Conservation (phyloP, 2,329 filamentous ascomycete genomes). For the Diaporthe citri region DNA sequence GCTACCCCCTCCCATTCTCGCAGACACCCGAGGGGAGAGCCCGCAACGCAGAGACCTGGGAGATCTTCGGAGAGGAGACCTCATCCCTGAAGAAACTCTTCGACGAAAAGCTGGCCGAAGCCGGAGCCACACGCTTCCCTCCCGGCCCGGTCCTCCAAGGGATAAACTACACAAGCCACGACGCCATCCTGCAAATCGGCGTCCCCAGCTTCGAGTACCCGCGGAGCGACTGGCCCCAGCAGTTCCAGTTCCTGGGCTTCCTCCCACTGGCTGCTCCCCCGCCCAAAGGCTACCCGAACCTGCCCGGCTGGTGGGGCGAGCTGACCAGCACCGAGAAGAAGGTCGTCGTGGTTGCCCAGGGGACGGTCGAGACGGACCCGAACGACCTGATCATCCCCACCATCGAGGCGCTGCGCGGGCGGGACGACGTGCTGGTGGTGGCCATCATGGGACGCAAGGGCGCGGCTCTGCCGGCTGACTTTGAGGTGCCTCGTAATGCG, state of each 20-base stretch:
- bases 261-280: constrained; percentile 44
- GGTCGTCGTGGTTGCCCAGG: constrained; percentile 55
- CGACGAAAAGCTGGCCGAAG: constrained; percentile 45
- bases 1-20: constrained; percentile 49
- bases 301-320: constrained; percentile 52
- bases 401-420: constrained; percentile 48
- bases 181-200: constrained; percentile 52
- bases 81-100: constrained; percentile 46
- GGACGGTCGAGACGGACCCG: constrained; percentile 55
- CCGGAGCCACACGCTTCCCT: constrained; percentile 45
- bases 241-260: constrained; percentile 52
- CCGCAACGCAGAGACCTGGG: constrained; percentile 48
- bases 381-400: constrained; percentile 55
- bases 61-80: constrained; percentile 46
- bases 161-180: constrained; percentile 52
- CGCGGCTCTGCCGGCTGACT: constrained; percentile 43
- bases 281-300: constrained; percentile 37
- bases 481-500: constrained; percentile 47
- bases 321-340: constrained; percentile 46
- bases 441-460: constrained; percentile 53
- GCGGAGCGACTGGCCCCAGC: constrained; percentile 51
- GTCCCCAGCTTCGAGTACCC: constrained; percentile 54
- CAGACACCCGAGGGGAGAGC: constrained; percentile 44
- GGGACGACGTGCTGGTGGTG: constrained; percentile 48
- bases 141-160: constrained; percentile 49